phyloP scores from a whole-genome alignment of 2,329 filamentous ascomycete species.

The Ilyonectria mors-panacis region DNA sequence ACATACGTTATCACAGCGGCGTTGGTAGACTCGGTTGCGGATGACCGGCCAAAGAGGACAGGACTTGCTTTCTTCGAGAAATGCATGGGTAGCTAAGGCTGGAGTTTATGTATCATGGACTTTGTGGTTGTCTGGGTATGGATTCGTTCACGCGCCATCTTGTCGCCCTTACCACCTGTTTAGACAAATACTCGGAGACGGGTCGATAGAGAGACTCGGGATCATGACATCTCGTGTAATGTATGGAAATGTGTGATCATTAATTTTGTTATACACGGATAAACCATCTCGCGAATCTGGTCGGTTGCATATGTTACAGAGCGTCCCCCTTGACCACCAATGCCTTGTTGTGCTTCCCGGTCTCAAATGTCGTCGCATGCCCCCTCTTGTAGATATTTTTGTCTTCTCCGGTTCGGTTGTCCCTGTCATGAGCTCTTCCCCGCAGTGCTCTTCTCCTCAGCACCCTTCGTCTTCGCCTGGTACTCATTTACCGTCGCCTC shows the following conservation, averaged over 20 bases:
- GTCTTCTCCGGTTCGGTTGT: neutral
- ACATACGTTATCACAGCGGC: slow-evolving; percentile 13
- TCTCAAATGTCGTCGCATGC: neutral
- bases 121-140: neutral
- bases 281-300: neutral
- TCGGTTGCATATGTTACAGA: neutral
- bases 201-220: neutral
- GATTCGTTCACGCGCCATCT: neutral
- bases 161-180: neutral
- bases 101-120: slow-evolving; percentile 22
- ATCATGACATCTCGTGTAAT: slow-evolving; percentile 3
- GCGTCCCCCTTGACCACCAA: neutral
- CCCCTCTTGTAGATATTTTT: too few species aligned
- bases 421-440: slow-evolving; percentile 38
- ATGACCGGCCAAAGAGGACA: neutral
- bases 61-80: slow-evolving; percentile 21
- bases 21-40: slow-evolving; percentile 13
- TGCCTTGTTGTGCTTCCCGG: neutral
- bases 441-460: slow-evolving; percentile 25
- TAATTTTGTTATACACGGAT: slow-evolving; percentile 22
- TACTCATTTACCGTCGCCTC: slow-evolving; percentile 57
- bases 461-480: slow-evolving; percentile 44
- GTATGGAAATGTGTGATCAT: slow-evolving; percentile 16
- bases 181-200: neutral
- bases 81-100: slow-evolving; percentile 9